These are phyloP conservation scores for Aspergillus udagawae DNA, from an alignment of 2,329 filamentous ascomycete species.

Conservation along the genomic window DNA sequence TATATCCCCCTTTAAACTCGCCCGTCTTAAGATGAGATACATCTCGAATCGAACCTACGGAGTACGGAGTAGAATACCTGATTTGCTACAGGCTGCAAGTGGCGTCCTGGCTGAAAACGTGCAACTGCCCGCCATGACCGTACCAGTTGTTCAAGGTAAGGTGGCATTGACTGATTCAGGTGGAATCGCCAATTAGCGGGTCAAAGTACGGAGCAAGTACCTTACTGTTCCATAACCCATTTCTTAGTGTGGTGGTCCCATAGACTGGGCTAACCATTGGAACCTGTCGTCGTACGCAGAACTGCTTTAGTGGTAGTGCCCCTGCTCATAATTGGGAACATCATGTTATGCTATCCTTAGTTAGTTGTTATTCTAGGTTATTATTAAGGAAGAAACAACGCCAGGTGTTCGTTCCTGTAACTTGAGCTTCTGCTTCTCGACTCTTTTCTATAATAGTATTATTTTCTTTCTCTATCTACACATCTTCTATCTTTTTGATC, in stretches of 20 bases:
- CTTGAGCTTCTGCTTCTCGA: conserved; percentile 9
- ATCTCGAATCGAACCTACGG: too few relatives aligned
- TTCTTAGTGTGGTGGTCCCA: conserved; percentile 21
- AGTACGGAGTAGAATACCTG: too few relatives aligned
- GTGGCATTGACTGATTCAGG: not conserved
- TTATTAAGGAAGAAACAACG: conserved; percentile 8
- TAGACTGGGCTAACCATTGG: not conserved
- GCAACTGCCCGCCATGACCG: not conserved
- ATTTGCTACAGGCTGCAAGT: not conserved
- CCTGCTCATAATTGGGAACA: not conserved
- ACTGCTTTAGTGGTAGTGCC: not conserved
- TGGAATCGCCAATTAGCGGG: not conserved
- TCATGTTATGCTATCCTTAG: not conserved
- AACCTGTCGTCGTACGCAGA: too few relatives aligned
- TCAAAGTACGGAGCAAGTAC: not conserved
- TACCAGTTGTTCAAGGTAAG: not conserved
- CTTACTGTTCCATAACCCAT: conserved; percentile 3
- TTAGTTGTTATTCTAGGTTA: too few relatives aligned
- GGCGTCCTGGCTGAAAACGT: conserved; percentile 2
- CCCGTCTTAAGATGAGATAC: too few relatives aligned
- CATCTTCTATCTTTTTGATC: not conserved
- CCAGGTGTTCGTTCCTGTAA: conserved; percentile 21
- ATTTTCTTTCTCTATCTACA: not conserved
- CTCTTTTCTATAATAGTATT: conserved; percentile 4
- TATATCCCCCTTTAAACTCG: not conserved